Percentiles rank a stretch among this genome's conserved stretches.
Evolutionary conservation across 257 asterid genomes (phyloP).

Genomic region (Fraxinus quadrangulata): DNA sequence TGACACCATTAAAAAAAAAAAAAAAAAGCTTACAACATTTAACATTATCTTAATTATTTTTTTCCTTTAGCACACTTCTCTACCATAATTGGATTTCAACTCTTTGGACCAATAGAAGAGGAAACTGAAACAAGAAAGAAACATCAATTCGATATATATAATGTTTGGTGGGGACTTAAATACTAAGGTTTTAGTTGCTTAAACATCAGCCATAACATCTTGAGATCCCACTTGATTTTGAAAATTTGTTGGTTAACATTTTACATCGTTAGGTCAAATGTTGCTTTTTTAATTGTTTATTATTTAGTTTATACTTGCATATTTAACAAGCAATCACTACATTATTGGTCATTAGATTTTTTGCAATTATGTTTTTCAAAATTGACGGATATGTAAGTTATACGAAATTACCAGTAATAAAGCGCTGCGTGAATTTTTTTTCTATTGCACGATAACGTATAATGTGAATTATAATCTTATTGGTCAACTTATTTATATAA

Average conservation of each 20-base stretch:
- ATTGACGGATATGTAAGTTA: neutral
- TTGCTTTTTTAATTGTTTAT: conserved; percentile 37
- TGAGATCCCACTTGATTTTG: conserved; percentile 48
- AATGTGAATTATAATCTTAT: too few species aligned
- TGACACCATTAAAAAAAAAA: conserved; percentile 57
- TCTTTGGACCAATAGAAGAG: conserved; percentile 57
- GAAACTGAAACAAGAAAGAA: conserved; percentile 34
- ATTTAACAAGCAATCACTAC: conserved; percentile 38
- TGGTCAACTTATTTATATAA: neutral
- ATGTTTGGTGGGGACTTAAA: conserved; percentile 71
- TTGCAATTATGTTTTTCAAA: conserved; percentile 21
- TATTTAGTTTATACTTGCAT: conserved; percentile 32
- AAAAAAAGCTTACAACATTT: conserved; percentile 21
- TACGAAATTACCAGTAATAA: neutral
- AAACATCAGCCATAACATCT: conserved; percentile 48
- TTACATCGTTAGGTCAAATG: conserved; percentile 88
- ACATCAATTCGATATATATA: conserved; percentile 19
- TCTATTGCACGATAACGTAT: neutral
- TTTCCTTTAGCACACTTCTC: conserved; percentile 20
- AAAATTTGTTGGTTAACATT: conserved; percentile 61
- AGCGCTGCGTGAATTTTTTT: neutral
- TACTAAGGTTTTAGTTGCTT: conserved; percentile 51
- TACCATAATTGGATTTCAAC: conserved; percentile 53
- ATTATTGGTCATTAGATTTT: conserved; percentile 31
- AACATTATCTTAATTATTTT: conserved; percentile 18